These are phyloP conservation scores for Tricholoma bakamatsutake DNA, from an alignment of 768 basidiomycete species.

Conservation along the genomic window DNA sequence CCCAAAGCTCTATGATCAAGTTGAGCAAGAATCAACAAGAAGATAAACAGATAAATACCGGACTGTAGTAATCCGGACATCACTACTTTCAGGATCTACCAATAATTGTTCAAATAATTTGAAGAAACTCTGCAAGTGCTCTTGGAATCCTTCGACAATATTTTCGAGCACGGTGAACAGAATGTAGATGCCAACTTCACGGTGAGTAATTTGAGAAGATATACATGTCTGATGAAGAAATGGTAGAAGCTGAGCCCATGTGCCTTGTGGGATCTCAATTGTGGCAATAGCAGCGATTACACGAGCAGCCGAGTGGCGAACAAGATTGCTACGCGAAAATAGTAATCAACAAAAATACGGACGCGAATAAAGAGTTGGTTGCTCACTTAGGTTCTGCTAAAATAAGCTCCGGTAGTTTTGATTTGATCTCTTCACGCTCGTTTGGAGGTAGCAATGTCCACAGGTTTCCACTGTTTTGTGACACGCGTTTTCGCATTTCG, in stretches of 20 bases:
- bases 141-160: conserved; percentile 84
- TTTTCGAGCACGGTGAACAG: conserved; percentile 89
- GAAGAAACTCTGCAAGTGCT: conserved; percentile 69
- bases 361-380: conserved; percentile 6
- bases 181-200: conserved; percentile 90
- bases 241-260: conserved; percentile 85
- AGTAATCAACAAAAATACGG: conserved; percentile 11
- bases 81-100: conserved; percentile 77
- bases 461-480: conserved; percentile 69
- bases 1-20: conserved; percentile 62
- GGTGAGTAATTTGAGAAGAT: conserved; percentile 62
- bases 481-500: conserved; percentile 90
- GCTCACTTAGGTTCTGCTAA: conserved; percentile 73
- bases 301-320: conserved; percentile 89
- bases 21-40: conserved; percentile 2
- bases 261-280: conserved; percentile 72
- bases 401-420: conserved; percentile 71
- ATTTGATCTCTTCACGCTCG: conserved; percentile 80
- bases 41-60: conserved; percentile 36
- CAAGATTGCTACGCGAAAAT: conserved; percentile 58
- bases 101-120: conserved; percentile 71
- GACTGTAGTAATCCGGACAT: conserved; percentile 88
- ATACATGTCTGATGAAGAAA: conserved; percentile 78
- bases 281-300: conserved; percentile 90
- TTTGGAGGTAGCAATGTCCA: conserved; percentile 71